Evolutionary conservation across 176 grass and related monocot species (phyloP).

Genomic region (Lolium rigidum): DNA sequence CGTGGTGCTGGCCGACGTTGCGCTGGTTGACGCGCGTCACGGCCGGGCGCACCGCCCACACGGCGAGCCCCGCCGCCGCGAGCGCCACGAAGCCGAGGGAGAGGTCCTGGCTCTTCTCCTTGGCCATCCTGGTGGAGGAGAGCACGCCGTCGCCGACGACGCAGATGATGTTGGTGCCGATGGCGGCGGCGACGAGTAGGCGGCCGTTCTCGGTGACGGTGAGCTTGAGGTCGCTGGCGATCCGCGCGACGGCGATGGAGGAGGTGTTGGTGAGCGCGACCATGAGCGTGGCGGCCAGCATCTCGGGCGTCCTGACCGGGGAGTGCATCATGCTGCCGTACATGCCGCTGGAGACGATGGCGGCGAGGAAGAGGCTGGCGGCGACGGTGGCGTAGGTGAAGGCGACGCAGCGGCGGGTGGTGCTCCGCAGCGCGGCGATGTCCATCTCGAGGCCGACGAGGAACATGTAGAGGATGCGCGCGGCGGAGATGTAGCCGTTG

Average conservation of each 20-base stretch:
- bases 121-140: conserved; percentile 37
- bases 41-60: conserved; percentile 36
- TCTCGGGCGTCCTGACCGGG: conserved; percentile 54
- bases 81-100: conserved; percentile 40
- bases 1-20: conserved; percentile 51
- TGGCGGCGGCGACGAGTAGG: conserved; percentile 39
- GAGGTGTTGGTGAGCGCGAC: conserved; percentile 49
- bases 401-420: conserved; percentile 33
- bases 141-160: conserved; percentile 52
- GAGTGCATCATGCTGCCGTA: conserved; percentile 78
- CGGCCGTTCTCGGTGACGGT: conserved; percentile 52
- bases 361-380: conserved; percentile 45
- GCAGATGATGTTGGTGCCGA: conserved; percentile 60
- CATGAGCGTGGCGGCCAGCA: conserved; percentile 60
- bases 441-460: conserved; percentile 53
- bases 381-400: conserved; percentile 59
- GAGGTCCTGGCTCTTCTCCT: conserved; percentile 19
- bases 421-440: conserved; percentile 44
- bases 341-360: conserved; percentile 49
- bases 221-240: conserved; percentile 51
- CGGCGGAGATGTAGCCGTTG: conserved; percentile 27
- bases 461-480: conserved; percentile 57
- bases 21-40: conserved; percentile 50
- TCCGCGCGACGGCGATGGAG: conserved; percentile 17
- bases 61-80: neutral